Conservation (phyloP, 2,329 filamentous ascomycete genomes). For the Sphaerulina vaccinii region DNA sequence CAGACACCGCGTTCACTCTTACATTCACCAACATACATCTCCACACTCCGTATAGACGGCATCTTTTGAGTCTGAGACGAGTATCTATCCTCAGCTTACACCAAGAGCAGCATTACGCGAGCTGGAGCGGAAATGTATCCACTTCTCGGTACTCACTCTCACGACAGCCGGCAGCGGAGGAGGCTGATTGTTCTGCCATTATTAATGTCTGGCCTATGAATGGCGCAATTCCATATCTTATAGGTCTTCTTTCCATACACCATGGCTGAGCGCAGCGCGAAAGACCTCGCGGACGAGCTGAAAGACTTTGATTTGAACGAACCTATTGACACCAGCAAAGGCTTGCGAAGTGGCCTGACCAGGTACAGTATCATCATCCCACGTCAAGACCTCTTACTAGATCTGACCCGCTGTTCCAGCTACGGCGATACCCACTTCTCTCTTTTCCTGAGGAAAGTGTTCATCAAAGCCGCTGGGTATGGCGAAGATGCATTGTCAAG, state of each 20-base stretch:
- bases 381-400: conserved; percentile 54
- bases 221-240: conserved; percentile 12
- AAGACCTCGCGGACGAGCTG: not conserved
- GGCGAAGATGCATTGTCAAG: conserved; percentile 68
- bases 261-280: not conserved
- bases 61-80: too few species aligned
- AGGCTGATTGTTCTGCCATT: too few species aligned
- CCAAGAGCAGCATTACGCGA: too few species aligned
- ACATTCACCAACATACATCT: too few species aligned
- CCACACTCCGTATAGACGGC: too few species aligned
- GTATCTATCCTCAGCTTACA: too few species aligned
- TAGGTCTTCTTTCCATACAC: not conserved
- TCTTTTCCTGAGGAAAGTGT: conserved; percentile 71
- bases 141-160: conserved; percentile 7
- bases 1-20: too few species aligned
- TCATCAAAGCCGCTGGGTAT: conserved; percentile 75
- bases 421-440: conserved; percentile 76
- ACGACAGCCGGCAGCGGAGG: conserved; percentile 1
- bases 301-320: conserved; percentile 25
- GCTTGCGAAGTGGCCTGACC: conserved; percentile 24
- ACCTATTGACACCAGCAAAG: conserved; percentile 17
- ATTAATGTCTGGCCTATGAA: conserved; percentile 2
- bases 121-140: not conserved
- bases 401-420: conserved; percentile 44
- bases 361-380: conserved; percentile 2